A percentile compares a stretch with the other conserved stretches of the same genome.
phyloP scores from a whole-genome alignment of 2,329 filamentous ascomycete genomes.

The Neofusicoccum cordaticola region DNA sequence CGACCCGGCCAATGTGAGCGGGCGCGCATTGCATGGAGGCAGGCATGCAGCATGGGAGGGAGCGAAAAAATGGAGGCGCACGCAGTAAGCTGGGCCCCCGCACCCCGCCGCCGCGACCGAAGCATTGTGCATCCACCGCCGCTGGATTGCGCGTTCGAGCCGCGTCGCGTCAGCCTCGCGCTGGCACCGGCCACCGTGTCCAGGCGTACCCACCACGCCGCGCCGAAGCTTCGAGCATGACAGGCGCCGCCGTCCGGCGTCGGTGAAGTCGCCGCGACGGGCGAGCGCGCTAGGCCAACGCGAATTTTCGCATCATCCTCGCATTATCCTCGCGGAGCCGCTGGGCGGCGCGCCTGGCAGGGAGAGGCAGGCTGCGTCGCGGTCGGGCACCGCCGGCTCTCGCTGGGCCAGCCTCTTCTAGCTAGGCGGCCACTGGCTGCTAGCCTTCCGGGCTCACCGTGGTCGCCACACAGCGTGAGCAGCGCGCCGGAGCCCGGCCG shows the following conservation, averaged over 20 bases:
- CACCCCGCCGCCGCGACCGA: not conserved
- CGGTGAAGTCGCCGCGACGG: not conserved
- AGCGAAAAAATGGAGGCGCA: not conserved
- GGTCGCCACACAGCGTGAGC: not conserved
- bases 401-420: not conserved
- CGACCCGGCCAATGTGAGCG: not conserved
- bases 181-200: not conserved
- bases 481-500: not conserved
- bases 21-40: not conserved
- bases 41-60: no score
- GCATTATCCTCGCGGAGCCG: not conserved
- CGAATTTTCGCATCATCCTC: not conserved
- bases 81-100: not conserved
- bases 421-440: not conserved
- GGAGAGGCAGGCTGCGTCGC: not conserved
- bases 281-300: not conserved
- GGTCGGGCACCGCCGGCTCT: not conserved
- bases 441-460: not conserved
- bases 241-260: not conserved
- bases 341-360: not conserved
- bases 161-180: slow-evolving; percentile 9
- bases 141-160: not conserved
- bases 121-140: not conserved
- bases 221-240: not conserved
- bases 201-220: not conserved